Evolutionary conservation across 1,284 basidiomycete genomes (phyloP).

Genomic region (Leccinum griseonigrum): DNA sequence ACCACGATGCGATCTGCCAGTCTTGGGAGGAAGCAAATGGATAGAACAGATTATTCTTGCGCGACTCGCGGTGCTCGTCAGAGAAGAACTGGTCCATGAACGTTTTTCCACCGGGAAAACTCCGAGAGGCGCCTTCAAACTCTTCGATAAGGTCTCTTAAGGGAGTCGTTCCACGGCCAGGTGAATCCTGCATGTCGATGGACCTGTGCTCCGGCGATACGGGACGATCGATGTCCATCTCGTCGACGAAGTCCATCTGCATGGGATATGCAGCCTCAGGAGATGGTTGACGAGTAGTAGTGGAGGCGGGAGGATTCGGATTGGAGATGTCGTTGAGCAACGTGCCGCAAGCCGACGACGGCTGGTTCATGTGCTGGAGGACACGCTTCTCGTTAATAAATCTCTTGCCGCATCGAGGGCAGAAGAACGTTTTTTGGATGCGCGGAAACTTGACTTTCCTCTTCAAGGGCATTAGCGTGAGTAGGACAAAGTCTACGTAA

Average conservation of each 20-base stretch:
- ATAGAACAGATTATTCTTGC: not conserved
- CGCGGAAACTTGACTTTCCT: not conserved
- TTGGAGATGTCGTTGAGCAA: not conserved
- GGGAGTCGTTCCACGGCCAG: not conserved
- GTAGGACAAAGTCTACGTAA: not conserved
- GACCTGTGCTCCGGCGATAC: not conserved
- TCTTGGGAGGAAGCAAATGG: not conserved
- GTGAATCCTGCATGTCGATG: not conserved
- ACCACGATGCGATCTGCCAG: not conserved
- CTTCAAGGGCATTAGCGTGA: not conserved
- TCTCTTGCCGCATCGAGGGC: conserved; percentile 1
- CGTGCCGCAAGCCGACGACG: not conserved
- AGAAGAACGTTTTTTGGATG: not conserved
- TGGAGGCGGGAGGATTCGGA: not conserved
- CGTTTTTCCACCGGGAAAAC: not conserved
- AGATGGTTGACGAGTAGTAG: not conserved
- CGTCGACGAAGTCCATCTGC: not conserved
- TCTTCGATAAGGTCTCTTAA: not conserved
- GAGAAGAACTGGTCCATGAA: not conserved
- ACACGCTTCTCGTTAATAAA: not conserved
- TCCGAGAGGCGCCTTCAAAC: not conserved
- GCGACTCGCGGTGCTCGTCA: not conserved
- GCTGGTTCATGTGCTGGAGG: conserved; percentile 9
- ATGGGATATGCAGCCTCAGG: not conserved
- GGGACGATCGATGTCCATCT: not conserved